Base-by-base conservation (phyloP, 352 stramenopile species). In the Globisporangium yorkense region DNA sequence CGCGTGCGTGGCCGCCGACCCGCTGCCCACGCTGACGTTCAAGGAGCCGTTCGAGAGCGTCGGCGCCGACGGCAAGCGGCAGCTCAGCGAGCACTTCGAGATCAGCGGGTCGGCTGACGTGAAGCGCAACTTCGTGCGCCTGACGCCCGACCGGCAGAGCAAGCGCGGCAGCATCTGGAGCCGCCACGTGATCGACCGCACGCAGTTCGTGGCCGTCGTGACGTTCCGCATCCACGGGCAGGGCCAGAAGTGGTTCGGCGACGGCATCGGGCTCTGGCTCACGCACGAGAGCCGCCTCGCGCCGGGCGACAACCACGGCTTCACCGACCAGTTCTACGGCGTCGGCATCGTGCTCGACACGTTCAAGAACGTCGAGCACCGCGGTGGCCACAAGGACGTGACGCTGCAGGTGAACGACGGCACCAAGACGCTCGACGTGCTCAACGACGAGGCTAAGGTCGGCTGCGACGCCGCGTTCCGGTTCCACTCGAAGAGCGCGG, bases 81-180 rank as follows among this genome's bases (percentile, higher is more conserved):
- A 84, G 66, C 75, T 94, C 56, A 82, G 70, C 56, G 72, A 84
- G 49, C 48, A 71, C 52, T 75, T 88, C 37, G 51, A 67, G n/a
- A 60, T 70, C 35, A 78, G 81, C 46, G 84, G 84, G 27, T 72
- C 70, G 8, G 81, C 80, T 21, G 79, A 90, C 46, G 79, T 92
- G 51, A 88, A 87, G 68, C 86, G 86, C 60, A 90, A 86, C 66
- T 92, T 92, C 57, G 80, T 92, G 51, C 83, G 83, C 47, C 70
- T 92, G 44, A 92, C 83, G 33, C 67, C 83, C 3, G 83, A 92
- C 61, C 79, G 83, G 45, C 83, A 92, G 69, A 92, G 77, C 77
- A 89, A 88, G 61, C 75, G 77, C 57, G 83, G 80, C n/a, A 67
- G 75, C 61, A 73, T 92, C 46, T 92, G 83, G 83, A 86, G 65